These are phyloP conservation scores for Rusavskia elegans DNA, from an alignment of 495 filamentous ascomycete genomes.

Conservation along the genomic window DNA sequence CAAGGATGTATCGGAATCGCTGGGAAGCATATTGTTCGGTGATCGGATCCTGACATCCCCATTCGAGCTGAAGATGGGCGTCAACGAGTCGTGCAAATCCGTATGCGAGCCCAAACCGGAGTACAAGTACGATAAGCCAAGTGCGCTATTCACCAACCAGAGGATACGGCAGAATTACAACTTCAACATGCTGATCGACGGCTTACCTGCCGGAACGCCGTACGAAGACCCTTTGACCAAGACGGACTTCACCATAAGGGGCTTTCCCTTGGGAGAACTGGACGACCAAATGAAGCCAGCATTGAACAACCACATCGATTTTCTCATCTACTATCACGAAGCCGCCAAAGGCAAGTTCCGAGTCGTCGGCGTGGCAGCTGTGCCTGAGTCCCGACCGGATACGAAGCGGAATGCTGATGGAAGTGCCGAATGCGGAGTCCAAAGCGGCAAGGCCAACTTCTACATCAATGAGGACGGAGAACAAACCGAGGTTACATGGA, in stretches of 20 bases:
- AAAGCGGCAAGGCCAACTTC: slow-evolving; percentile 20
- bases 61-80: slow-evolving; percentile 70
- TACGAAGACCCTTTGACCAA: slow-evolving; percentile 56
- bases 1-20: slow-evolving; percentile 62
- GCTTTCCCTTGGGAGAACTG: slow-evolving; percentile 66
- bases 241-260: slow-evolving; percentile 66
- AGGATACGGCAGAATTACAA: slow-evolving; percentile 70
- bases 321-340: slow-evolving; percentile 83
- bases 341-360: slow-evolving; percentile 52
- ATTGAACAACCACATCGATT: slow-evolving; percentile 90
- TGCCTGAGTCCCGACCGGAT: slow-evolving; percentile 56
- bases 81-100: slow-evolving; percentile 73
- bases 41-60: slow-evolving; percentile 89
- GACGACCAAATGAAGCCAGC: slow-evolving; percentile 36
- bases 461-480: slow-evolving; percentile 47
- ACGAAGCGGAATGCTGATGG: slow-evolving; percentile 35
- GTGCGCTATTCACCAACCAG: slow-evolving; percentile 64
- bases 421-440: slow-evolving; percentile 43
- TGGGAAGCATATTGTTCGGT: slow-evolving; percentile 92
- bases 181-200: slow-evolving; percentile 91
- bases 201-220: slow-evolving; percentile 73
- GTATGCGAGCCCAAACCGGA: slow-evolving; percentile 37
- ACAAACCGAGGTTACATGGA: slow-evolving; percentile 58
- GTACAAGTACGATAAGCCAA: slow-evolving; percentile 46
- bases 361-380: slow-evolving; percentile 80